Base-by-base conservation (phyloP, 2,329 filamentous ascomycete genomes). In the Colletotrichum viniferum region DNA sequence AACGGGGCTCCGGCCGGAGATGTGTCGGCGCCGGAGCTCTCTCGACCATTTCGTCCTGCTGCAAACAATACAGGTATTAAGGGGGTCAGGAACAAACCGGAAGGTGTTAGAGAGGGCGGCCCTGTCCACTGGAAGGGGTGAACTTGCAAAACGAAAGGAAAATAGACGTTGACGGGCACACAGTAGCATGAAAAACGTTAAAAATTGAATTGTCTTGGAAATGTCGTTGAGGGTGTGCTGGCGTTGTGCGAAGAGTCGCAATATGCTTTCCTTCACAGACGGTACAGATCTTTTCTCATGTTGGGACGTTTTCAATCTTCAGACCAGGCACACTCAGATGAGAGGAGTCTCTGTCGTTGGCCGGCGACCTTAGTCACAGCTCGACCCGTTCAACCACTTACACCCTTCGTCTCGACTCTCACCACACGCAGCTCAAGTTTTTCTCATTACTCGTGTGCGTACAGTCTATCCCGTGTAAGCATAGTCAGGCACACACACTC, bases 161-260 rank as follows among this genome's bases (percentile, higher is more conserved):
- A 21, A 34, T 18, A 61, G 32, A 34, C 2, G 43, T 18, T 24
- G 14, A n/a, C 14, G 58, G 58, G 32, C 28, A n/a, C 30, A 28
- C 10, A 18, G 32, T 26, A 21, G 69, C 69, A 73, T 68, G 62
- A 75, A 73, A 75, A 67, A 75, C 28, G 55, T 43, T 68, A 73
- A 68, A 61, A 71, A 63, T 67, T 43, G 24, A 69, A 32, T 62
- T 58, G 69, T 73, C 58, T 75, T 61, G 32, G 36, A 26, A 34
- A 6, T 24, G 6, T 43, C 24, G 21, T 43, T 68, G 56, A 67
- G 69, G 73, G 73, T 75, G 73, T 73, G 36, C 18, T 60, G 56
- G 18, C 28, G 12, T 34, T 12, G 28, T 32, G 30, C 13, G 7
- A 34, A 48, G 48, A 30, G 32, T 48, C 43, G 55, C 18, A 48